Base-by-base conservation (phyloP, 331 rosid species). In the Malus hybrid region DNA sequence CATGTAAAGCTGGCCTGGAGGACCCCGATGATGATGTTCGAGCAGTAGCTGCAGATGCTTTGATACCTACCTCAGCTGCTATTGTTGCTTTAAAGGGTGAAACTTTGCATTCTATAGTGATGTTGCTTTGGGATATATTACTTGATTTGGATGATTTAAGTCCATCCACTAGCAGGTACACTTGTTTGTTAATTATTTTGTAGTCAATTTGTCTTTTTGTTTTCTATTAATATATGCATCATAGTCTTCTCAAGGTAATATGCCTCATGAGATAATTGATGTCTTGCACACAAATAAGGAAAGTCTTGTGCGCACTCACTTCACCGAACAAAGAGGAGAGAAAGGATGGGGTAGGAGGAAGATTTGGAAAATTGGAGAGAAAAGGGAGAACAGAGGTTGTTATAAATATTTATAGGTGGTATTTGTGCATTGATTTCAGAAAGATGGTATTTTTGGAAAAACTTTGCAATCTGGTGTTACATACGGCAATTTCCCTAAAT, bases 71-170 rank as follows among this genome's bases (percentile, higher is more conserved):
- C 59, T 91, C 97, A 54, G 86, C 90, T 78, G 83, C 92, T 75
- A 85, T 94, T 86, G 99, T 94, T 74, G 79, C 91, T 56, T 82
- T 90, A 69, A 91, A 87, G 79, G 95, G 90, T 84, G 91, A 84
- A 71, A 85, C 88, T 27, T 78, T 94, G 86, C 91, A 87, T 85
- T 87, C 92, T 80, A 88, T 94, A 73, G 96, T 94, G 83, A 92
- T 92, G 93, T 84, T 94, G 48, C 90, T 94, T 57, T 94, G 99
- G 99, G 97, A 94, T 76, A 94, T 94, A 78, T 77, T 94, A 48
- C 97, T 94, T 82, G 99, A 94, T 83, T 89, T 94, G 89, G 99
- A 94, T 80, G 99, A 94, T 90, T 86, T 94, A 80, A 94, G 99
- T 81, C 99, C 99, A 55, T 94, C 99, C 69, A 94, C 99, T 46